Conservation (phyloP, 1,284 basidiomycete genomes). For the Cerioporus squamosus region DNA sequence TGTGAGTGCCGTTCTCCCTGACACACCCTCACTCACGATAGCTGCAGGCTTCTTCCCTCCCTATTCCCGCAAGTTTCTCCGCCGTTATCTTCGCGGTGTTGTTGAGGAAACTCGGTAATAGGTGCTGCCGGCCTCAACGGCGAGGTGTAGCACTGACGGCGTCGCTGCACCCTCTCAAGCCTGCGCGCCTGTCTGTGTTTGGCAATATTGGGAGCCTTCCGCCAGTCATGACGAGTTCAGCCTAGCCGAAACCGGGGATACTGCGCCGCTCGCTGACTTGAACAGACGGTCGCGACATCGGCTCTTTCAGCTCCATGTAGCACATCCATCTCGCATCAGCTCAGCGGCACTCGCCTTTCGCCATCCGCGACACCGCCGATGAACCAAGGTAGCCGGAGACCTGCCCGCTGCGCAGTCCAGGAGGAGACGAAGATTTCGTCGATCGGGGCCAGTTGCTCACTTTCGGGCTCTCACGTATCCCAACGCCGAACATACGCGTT, state of each 20-base stretch:
- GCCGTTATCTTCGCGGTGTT: too few species aligned
- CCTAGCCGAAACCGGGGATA: neutral
- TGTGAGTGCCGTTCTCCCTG: neutral
- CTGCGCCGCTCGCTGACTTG: neutral
- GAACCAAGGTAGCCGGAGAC: neutral
- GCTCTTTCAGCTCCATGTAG: neutral
- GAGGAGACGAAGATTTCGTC: neutral
- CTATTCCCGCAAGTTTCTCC: neutral
- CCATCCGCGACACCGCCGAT: neutral
- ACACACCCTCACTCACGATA: too few species aligned
- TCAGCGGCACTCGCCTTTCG: conserved; percentile 7
- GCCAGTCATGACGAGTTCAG: neutral
- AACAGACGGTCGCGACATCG: neutral
- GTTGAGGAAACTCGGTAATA: too few species aligned
- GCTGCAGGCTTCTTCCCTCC: neutral
- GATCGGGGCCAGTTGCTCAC: neutral
- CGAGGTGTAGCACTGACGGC: neutral
- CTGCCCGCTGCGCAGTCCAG: neutral
- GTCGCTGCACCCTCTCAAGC: neutral
- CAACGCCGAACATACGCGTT: neutral
- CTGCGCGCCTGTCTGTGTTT: neutral
- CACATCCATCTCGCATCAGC: conserved; percentile 1
- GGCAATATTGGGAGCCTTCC: neutral
- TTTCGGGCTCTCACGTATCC: neutral
- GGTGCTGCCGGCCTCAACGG: neutral